Conservation (phyloP, 1,284 basidiomycete genomes). For the Cryptococcus sp. region DNA sequence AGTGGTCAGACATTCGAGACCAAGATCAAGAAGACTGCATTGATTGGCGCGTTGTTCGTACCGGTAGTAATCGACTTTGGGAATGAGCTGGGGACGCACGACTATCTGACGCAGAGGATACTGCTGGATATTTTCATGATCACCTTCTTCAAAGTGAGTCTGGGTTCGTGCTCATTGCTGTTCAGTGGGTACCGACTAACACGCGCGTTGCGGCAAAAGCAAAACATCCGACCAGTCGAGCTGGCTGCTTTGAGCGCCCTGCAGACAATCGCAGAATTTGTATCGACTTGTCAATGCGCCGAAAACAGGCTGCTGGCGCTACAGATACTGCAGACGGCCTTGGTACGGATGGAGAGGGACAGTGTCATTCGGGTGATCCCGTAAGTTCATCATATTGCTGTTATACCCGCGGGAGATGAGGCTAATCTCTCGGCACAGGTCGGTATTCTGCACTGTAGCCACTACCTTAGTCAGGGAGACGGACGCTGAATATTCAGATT, state of each 20-base stretch:
- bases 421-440: slow-evolving; percentile 5
- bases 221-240: slow-evolving; percentile 36
- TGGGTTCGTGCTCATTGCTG: not conserved
- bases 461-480: slow-evolving; percentile 23
- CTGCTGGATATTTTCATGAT: slow-evolving; percentile 42
- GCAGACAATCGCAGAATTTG: slow-evolving; percentile 33
- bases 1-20: slow-evolving; percentile 13
- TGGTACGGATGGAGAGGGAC: slow-evolving; percentile 28
- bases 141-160: slow-evolving; percentile 43
- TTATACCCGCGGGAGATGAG: not conserved
- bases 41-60: slow-evolving; percentile 42
- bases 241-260: slow-evolving; percentile 32
- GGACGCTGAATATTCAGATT: slow-evolving; percentile 19
- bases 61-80: slow-evolving; percentile 38
- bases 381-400: slow-evolving; percentile 8
- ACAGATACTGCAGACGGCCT: slow-evolving; percentile 36
- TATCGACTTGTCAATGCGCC: slow-evolving; percentile 16
- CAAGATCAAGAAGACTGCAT: slow-evolving; percentile 26
- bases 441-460: slow-evolving; percentile 26
- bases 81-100: slow-evolving; percentile 24
- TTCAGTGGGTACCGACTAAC: not conserved
- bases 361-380: slow-evolving; percentile 34
- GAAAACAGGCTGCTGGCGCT: slow-evolving; percentile 40
- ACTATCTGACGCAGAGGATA: slow-evolving; percentile 30
- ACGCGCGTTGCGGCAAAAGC: slow-evolving; percentile 15